phyloP scores from a whole-genome alignment of 768 basidiomycete species.

The Paxillus rubicundulus region DNA sequence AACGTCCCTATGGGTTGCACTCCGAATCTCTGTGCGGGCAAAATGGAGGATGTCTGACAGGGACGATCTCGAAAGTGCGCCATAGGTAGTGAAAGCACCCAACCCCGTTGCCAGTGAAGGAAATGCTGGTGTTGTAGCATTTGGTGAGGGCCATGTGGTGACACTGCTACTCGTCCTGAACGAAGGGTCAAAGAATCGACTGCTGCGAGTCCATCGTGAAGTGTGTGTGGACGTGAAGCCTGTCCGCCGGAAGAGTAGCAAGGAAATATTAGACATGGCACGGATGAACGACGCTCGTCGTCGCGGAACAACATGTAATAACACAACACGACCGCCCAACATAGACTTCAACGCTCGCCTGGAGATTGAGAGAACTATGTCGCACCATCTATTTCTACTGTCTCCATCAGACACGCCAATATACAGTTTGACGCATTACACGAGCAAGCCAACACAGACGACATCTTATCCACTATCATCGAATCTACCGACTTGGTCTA shows the following conservation, averaged over 20 bases:
- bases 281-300: too few species aligned
- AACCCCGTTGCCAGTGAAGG: not conserved
- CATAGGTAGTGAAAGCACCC: not conserved
- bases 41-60: conserved; percentile 16
- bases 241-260: not conserved
- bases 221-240: not conserved
- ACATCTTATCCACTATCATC: conserved; percentile 69
- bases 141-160: not conserved
- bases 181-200: not conserved
- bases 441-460: conserved; percentile 64
- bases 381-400: conserved; percentile 81
- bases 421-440: conserved; percentile 80
- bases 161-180: not conserved
- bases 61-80: not conserved
- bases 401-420: conserved; percentile 86
- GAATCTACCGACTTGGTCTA: conserved; percentile 87
- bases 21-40: conserved; percentile 7
- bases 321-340: not conserved
- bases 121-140: not conserved
- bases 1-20: conserved; percentile 25
- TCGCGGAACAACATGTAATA: not conserved
- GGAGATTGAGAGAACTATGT: conserved; percentile 45
- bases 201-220: not conserved
- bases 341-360: not conserved
- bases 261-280: conserved; percentile 6